Percentiles rank a stretch among this genome's conserved stretches.
These are phyloP conservation scores for Hibiscus trionum DNA, from an alignment of 345 rosid species.

Conservation along the genomic window DNA sequence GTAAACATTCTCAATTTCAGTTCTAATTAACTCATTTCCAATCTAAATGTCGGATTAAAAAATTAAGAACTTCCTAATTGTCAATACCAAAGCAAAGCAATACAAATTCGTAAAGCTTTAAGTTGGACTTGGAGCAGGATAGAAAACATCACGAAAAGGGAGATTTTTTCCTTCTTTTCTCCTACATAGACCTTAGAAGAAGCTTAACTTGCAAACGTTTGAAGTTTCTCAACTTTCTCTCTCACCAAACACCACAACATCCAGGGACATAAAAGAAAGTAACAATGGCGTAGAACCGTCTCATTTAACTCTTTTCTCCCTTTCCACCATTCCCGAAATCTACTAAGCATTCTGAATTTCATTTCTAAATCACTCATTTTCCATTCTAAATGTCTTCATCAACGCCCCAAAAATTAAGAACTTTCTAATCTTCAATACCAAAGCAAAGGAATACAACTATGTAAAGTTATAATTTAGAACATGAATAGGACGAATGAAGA, in stretches of 20 bases:
- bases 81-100: neutral
- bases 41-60: neutral
- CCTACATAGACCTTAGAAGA: neutral
- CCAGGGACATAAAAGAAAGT: neutral
- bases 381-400: too few relatives aligned
- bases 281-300: too few relatives aligned
- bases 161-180: neutral
- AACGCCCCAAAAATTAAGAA: neutral
- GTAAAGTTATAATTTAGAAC: neutral
- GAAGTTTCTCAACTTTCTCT: neutral
- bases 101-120: neutral
- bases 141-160: neutral
- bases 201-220: neutral
- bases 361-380: too few relatives aligned
- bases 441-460: neutral
- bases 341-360: too few relatives aligned
- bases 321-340: too few relatives aligned
- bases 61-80: neutral
- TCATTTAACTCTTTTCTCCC: too few relatives aligned
- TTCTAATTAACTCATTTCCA: neutral
- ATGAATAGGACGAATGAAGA: neutral
- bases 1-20: neutral
- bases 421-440: neutral
- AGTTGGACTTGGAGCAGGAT: neutral
- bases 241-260: neutral